Base-by-base conservation (phyloP, 2,329 filamentous ascomycete species). In the Hypomyces perniciosus region DNA sequence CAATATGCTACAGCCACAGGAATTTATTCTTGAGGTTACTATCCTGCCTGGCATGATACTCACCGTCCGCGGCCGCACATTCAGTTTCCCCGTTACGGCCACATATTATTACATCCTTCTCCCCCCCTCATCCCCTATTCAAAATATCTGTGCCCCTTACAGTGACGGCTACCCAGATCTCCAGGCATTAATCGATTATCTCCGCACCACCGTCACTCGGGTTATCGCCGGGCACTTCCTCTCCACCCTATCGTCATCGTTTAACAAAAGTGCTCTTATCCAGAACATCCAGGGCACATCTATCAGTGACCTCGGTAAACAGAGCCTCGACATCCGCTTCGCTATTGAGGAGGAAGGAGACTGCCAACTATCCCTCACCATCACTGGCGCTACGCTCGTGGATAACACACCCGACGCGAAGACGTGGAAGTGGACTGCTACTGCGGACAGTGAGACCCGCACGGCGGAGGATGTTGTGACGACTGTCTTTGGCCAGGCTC, bases 101-200 rank as follows among this genome's bases (percentile, higher is more conserved):
- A 75, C 74, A 2, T 68, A 72, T 53, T 78, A 72, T 62, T 62
- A 70, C 44, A 60, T 76, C 50, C 59, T 69, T n/a, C 61, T 74
- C 2, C 68, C 70, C 3, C 61, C 70, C 1, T 57, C 60, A 5
- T 66, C 65, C 20, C 59, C 61, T 30, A 61, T 80, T 2, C 63
- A 68, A 3, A 48, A 55, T 4, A 54, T 65, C 12, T 78, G 73
- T 54, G 68, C 74, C 1, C 76, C 76, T 0, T 70, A 70, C 46
- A 60, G 63, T 8, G 70, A 74, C 27, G 65, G 67, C 5, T 80
- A 78, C 54, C 68, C 72, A 0, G 69, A 69, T 54, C 62, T 75
- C 12, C 54, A 59, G 8, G 72, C 75, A 33, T 67, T 78, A 5
- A 63, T 68, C 9, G 69, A 72, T 55, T 79, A 79, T 60, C 57